These are phyloP conservation scores for Tothia fuscella DNA, from an alignment of 2,329 filamentous ascomycete genomes.

Conservation along the genomic window DNA sequence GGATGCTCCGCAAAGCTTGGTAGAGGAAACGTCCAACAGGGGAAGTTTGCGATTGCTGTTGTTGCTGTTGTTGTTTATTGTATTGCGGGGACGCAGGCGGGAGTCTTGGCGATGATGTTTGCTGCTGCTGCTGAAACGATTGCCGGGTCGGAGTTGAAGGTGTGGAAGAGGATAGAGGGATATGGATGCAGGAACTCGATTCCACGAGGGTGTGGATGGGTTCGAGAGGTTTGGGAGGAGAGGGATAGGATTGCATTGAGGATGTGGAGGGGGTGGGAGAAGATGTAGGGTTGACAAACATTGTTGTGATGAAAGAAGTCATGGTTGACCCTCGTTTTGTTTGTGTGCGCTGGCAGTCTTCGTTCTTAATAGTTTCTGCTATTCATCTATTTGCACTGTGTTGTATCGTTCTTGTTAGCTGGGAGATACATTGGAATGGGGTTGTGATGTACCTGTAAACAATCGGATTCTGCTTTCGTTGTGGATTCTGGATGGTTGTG, in stretches of 20 bases:
- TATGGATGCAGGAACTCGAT: slow-evolving; percentile 27
- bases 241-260: slow-evolving; percentile 19
- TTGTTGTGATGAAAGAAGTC: slow-evolving; percentile 72
- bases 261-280: slow-evolving; percentile 19
- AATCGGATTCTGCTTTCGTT: too few species aligned
- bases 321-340: slow-evolving; percentile 30
- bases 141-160: neutral
- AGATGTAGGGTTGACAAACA: slow-evolving; percentile 46
- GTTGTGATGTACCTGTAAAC: slow-evolving; percentile 1
- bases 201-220: slow-evolving; percentile 32
- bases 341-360: neutral
- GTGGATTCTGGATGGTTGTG: too few species aligned
- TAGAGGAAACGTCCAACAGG: neutral
- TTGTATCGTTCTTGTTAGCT: neutral
- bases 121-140: neutral
- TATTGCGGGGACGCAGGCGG: neutral
- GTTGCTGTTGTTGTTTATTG: neutral
- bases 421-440: neutral
- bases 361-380: neutral
- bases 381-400: neutral
- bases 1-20: slow-evolving; percentile 1
- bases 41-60: neutral
- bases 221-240: slow-evolving; percentile 26
- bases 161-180: slow-evolving; percentile 14
- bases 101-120: neutral